Percentiles rank a stretch among this genome's conserved stretches.
phyloP scores from a whole-genome alignment of 2,329 filamentous ascomycete genomes.

The Xylaria sp. region DNA sequence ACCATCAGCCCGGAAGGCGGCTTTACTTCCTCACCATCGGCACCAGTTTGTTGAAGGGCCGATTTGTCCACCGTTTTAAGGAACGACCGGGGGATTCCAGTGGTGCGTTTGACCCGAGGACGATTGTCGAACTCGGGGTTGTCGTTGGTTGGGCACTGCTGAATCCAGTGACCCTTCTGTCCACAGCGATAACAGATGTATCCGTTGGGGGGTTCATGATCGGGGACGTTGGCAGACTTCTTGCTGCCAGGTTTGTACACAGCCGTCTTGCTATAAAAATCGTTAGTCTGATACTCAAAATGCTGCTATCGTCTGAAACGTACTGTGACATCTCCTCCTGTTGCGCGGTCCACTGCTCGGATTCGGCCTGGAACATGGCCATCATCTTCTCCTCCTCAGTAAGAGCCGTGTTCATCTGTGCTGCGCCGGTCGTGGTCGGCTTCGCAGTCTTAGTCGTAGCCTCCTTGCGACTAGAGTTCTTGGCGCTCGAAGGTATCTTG shows the following conservation, averaged over 20 bases:
- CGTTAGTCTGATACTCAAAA: constrained; percentile 9
- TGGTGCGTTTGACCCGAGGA: constrained; percentile 90
- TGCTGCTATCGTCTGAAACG: constrained; percentile 29
- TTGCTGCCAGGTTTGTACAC: constrained; percentile 59
- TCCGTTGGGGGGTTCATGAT: constrained; percentile 85
- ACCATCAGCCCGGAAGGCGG: constrained; percentile 90
- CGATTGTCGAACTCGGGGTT: constrained; percentile 93
- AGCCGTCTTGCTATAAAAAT: constrained; percentile 50
- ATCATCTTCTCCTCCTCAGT: constrained; percentile 92
- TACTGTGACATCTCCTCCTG: constrained; percentile 88
- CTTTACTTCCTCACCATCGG: constrained; percentile 68
- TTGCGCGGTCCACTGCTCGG: constrained; percentile 86
- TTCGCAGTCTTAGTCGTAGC: constrained; percentile 56
- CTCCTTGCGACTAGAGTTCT: constrained; percentile 67
- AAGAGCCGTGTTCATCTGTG: constrained; percentile 69
- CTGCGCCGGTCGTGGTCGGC: constrained; percentile 51
- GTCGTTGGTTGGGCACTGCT: constrained; percentile 96
- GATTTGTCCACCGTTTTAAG: constrained; percentile 94
- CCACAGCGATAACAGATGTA: constrained; percentile 97
- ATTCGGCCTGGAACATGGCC: constrained; percentile 85
- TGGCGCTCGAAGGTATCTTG: constrained; percentile 86
- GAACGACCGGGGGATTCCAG: constrained; percentile 92
- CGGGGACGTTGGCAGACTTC: constrained; percentile 69
- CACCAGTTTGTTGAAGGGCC: constrained; percentile 66
- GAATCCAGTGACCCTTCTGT: constrained; percentile 99